phyloP scores from a whole-genome alignment of 2,329 filamentous ascomycete species.

The Gremmenia infestans region DNA sequence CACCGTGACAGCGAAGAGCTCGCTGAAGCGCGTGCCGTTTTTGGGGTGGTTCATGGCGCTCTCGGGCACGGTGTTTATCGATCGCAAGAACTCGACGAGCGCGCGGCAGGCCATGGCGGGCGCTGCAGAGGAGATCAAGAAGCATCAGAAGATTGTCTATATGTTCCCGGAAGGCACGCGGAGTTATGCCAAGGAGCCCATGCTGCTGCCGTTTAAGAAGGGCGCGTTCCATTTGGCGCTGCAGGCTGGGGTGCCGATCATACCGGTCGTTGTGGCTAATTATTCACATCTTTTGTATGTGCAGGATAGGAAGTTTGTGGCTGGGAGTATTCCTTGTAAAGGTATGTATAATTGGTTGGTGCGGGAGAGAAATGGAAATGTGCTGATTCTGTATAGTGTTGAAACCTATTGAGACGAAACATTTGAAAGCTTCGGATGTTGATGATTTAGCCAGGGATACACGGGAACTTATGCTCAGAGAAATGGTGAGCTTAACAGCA shows the following conservation, averaged over 20 bases:
- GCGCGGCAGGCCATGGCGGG: conserved; percentile 81
- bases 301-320: conserved; percentile 59
- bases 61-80: conserved; percentile 90
- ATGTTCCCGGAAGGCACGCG: conserved; percentile 92
- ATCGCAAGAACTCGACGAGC: conserved; percentile 77
- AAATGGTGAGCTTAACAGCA: conserved; percentile 50
- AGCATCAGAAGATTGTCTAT: conserved; percentile 69
- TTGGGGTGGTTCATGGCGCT: conserved; percentile 93
- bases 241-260: conserved; percentile 87
- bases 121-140: conserved; percentile 74
- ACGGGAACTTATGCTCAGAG: conserved; percentile 70
- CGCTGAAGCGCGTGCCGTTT: conserved; percentile 72
- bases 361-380: not conserved
- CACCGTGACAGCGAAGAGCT: conserved; percentile 88
- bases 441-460: conserved; percentile 65
- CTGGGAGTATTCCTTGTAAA: conserved; percentile 69
- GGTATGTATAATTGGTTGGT: conserved; percentile 49
- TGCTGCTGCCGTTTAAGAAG: conserved; percentile 95
- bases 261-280: conserved; percentile 78
- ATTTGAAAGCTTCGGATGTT: conserved; percentile 70
- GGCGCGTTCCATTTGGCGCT: conserved; percentile 95
- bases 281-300: conserved; percentile 69
- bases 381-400: conserved; percentile 51
- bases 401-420: conserved; percentile 72
- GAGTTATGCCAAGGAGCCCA: conserved; percentile 78